Percentiles rank a stretch among this genome's conserved stretches.
Evolutionary conservation across 2,329 filamentous ascomycete genomes (phyloP).

Genomic region (Dothidotthia symphoricarpi): DNA sequence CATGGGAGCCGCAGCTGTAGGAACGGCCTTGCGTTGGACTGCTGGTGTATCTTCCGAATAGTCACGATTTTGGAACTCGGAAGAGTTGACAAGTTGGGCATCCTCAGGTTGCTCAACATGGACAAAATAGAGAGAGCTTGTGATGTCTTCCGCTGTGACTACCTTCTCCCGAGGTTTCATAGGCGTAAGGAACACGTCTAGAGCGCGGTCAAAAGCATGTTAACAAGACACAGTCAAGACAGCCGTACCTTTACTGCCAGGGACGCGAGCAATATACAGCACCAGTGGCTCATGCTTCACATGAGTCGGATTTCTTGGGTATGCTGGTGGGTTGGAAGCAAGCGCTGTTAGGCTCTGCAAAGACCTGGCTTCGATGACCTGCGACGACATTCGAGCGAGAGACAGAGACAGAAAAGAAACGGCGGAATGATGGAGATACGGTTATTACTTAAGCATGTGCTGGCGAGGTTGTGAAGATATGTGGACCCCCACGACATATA

Average conservation of each 20-base stretch:
- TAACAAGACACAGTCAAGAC: neutral
- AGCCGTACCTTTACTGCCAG: slow-evolving; percentile 75
- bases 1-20: slow-evolving; percentile 12
- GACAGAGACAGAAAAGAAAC: slow-evolving; percentile 8
- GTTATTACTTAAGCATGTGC: slow-evolving; percentile 12
- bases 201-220: slow-evolving; percentile 15
- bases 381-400: slow-evolving; percentile 28
- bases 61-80: slow-evolving; percentile 14
- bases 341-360: slow-evolving; percentile 75
- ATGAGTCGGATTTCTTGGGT: slow-evolving; percentile 74
- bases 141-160: slow-evolving; percentile 82
- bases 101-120: slow-evolving; percentile 69
- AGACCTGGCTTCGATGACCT: slow-evolving; percentile 73
- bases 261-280: slow-evolving; percentile 90
- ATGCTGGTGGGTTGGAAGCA: slow-evolving; percentile 81
- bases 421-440: slow-evolving; percentile 9
- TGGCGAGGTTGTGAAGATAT: slow-evolving; percentile 1
- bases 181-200: slow-evolving; percentile 89
- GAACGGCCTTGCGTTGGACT: slow-evolving; percentile 35
- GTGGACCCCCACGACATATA: too few relatives aligned
- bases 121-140: slow-evolving; percentile 85
- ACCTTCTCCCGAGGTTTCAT: slow-evolving; percentile 86
- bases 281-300: slow-evolving; percentile 68
- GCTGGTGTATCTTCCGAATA: slow-evolving; percentile 14
- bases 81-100: slow-evolving; percentile 35